These are phyloP conservation scores for Pyricularia pennisetigena DNA, from an alignment of 2,329 filamentous ascomycete genomes.

Conservation along the genomic window DNA sequence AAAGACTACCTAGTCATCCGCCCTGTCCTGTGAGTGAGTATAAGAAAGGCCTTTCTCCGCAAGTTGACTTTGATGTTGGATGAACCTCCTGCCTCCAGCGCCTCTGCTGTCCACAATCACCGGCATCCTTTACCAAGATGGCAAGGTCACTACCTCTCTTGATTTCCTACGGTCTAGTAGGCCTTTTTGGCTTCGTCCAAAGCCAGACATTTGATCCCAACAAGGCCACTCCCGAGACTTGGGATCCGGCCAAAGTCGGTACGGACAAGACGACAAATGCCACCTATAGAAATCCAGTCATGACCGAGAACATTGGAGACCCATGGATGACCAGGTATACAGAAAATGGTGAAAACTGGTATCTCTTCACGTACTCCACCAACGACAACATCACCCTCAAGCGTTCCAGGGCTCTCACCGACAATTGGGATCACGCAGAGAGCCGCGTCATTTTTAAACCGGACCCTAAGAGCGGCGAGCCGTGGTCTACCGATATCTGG, in stretches of 20 bases:
- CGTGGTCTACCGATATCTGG: slow-evolving; percentile 25
- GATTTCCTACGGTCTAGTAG: background rate
- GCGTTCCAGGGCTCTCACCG: slow-evolving; percentile 24
- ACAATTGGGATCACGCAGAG: slow-evolving; percentile 28
- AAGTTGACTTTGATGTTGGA: background rate
- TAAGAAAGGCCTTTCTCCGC: background rate
- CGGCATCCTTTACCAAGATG: background rate
- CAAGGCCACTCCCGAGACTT: slow-evolving; percentile 16
- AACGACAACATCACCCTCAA: slow-evolving; percentile 28
- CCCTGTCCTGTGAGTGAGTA: background rate
- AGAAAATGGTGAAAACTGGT: slow-evolving; percentile 22
- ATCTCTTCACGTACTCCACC: slow-evolving; percentile 28
- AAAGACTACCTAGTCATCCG: background rate
- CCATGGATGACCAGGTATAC: slow-evolving; percentile 27
- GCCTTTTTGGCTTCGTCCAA: slow-evolving; percentile 1
- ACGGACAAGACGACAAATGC: slow-evolving; percentile 22
- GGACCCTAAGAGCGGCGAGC: slow-evolving; percentile 17
- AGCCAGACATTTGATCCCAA: slow-evolving; percentile 4
- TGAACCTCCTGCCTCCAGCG: background rate
- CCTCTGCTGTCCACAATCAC: background rate
- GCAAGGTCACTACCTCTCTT: background rate
- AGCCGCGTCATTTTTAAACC: slow-evolving; percentile 24
- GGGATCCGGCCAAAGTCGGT: slow-evolving; percentile 20
- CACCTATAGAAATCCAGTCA: slow-evolving; percentile 29
- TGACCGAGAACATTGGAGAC: slow-evolving; percentile 26